phyloP scores from a whole-genome alignment of 2,329 filamentous ascomycete genomes.

The Aspergillus fumigatus region DNA sequence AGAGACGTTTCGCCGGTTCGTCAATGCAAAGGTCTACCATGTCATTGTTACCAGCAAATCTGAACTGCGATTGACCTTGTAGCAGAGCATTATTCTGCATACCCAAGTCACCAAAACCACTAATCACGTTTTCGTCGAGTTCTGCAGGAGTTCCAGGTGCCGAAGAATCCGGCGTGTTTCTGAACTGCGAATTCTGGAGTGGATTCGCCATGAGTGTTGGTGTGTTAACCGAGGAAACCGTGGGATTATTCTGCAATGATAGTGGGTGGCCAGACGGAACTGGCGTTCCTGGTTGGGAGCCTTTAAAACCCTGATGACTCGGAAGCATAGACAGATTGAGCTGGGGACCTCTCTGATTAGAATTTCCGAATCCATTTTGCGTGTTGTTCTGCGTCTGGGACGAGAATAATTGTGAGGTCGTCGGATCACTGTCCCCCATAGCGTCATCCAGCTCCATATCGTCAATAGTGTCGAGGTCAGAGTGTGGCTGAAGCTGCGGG shows the following conservation, averaged over 20 bases:
- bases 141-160: slow-evolving; percentile 67
- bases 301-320: slow-evolving; percentile 72
- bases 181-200: slow-evolving; percentile 53
- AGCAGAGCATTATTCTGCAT: slow-evolving; percentile 47
- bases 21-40: slow-evolving; percentile 70
- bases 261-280: slow-evolving; percentile 64
- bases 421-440: slow-evolving; percentile 47
- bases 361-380: slow-evolving; percentile 56
- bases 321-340: slow-evolving; percentile 76
- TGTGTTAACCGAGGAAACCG: slow-evolving; percentile 94
- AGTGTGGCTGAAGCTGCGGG: slow-evolving; percentile 27
- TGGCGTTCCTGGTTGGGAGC: slow-evolving; percentile 81
- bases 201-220: slow-evolving; percentile 81
- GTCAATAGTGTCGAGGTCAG: slow-evolving; percentile 77
- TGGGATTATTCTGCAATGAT: slow-evolving; percentile 85
- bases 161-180: slow-evolving; percentile 60
- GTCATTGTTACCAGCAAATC: slow-evolving; percentile 45
- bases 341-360: slow-evolving; percentile 57
- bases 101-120: slow-evolving; percentile 58
- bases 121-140: slow-evolving; percentile 68
- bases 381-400: slow-evolving; percentile 65
- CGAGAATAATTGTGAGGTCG: slow-evolving; percentile 41
- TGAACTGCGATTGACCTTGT: slow-evolving; percentile 38
- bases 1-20: slow-evolving; percentile 89
- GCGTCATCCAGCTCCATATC: slow-evolving; percentile 97